Base-by-base conservation (phyloP, 208 protist species). In the Porcisia hertigi region DNA sequence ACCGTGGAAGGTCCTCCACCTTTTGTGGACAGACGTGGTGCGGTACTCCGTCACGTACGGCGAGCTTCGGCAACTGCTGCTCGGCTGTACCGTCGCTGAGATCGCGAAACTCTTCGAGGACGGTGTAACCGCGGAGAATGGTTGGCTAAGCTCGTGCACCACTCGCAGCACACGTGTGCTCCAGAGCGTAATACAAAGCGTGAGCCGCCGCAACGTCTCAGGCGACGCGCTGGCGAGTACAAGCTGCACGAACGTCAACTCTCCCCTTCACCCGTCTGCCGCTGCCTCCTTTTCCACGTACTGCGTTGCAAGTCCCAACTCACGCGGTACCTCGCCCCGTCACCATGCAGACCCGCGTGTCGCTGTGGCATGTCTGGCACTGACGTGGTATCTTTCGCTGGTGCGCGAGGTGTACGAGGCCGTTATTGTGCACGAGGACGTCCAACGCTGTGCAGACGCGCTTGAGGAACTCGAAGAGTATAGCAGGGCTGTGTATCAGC, bases 311-410 rank as follows among this genome's bases (percentile, higher is more conserved):
- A 80, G 78, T 41, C 72, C 69, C 8, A 63, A 14, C 49, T 73
- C 57, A 25, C 52, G 55, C 20, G 73, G 79, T 11, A 63, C 77
- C 41, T 86, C 77, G 75, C 78, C 63, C 8, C 66, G 75, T 30
- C 77, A 82, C 39, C 87, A 49, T 80, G 49, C 20, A 25, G 75
- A 79, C 47, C 69, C 78, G 41, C 77, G 63, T 1, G 67, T 77
- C 41, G 69, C 82, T 57, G 75, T 85, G 0, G 84, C 82, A 11
- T 83, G 83, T 60, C 70, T 92, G 52, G 88, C 90, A 57, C 63
- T 94, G 47, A 67, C 84, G 39, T 94, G 90, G 90, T 86, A 87
- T 62, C 67, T 94, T 23, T 47, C 85, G 12, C 60, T 88, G 1
- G 30, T 91, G 20, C 86, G 90, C 41, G 72, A 77, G 43, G 82